These are phyloP conservation scores for Vararia minispora DNA, from an alignment of 768 basidiomycete species.

Conservation along the genomic window DNA sequence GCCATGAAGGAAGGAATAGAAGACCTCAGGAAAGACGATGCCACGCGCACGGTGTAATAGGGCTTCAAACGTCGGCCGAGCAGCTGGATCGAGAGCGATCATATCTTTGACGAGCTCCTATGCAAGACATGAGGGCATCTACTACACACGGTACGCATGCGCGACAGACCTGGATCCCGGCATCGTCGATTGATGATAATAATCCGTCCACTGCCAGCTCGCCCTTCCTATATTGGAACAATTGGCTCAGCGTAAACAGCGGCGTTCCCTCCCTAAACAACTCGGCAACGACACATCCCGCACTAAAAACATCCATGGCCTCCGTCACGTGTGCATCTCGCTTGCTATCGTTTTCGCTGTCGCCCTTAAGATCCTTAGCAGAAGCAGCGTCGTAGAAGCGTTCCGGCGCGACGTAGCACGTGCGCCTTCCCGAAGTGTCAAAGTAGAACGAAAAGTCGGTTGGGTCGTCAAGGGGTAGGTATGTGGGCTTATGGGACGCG, in stretches of 20 bases:
- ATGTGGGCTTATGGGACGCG: slow-evolving; percentile 89
- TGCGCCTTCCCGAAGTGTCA: slow-evolving; percentile 86
- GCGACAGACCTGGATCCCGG: slow-evolving; percentile 61
- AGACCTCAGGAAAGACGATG: slow-evolving; percentile 80
- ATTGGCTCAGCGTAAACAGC: slow-evolving; percentile 85
- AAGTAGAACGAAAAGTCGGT: slow-evolving; percentile 98
- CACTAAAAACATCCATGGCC: slow-evolving; percentile 95
- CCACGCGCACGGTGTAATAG: slow-evolving; percentile 67
- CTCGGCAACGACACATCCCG: slow-evolving; percentile 92
- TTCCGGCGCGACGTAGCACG: slow-evolving; percentile 95
- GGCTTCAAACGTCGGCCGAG: slow-evolving; percentile 74
- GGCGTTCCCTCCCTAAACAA: slow-evolving; percentile 91
- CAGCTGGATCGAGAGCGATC: slow-evolving; percentile 69
- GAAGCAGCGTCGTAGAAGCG: slow-evolving; percentile 74
- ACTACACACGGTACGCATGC: slow-evolving; percentile 3
- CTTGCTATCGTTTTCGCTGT: slow-evolving; percentile 35
- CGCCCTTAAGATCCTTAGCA: slow-evolving; percentile 31
- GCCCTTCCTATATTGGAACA: slow-evolving; percentile 89
- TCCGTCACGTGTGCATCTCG: slow-evolving; percentile 82
- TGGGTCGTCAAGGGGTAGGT: slow-evolving; percentile 91
- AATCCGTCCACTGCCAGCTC: slow-evolving; percentile 67
- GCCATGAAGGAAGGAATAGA: slow-evolving; percentile 91
- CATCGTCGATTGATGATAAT: slow-evolving; percentile 68
- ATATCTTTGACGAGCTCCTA: slow-evolving; percentile 85
- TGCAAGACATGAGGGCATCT: not conserved